Base-by-base conservation (phyloP, 352 stramenopile species). In the Pythium aquatile region DNA sequence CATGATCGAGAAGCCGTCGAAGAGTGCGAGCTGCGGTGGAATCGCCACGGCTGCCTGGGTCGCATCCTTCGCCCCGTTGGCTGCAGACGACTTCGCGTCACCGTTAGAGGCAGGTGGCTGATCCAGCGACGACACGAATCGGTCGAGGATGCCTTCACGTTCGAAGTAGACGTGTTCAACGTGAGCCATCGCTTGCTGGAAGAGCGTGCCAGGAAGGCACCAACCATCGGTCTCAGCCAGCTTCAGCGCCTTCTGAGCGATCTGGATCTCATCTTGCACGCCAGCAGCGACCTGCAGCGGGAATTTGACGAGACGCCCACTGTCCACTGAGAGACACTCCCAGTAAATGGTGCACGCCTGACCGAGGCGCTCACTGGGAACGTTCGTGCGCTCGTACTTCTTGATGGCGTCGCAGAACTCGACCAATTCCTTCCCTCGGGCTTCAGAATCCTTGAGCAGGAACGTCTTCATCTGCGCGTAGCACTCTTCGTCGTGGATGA, bases 401-500 rank as follows among this genome's bases (percentile, higher is more conserved):
- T 93, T 93, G 9, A 96, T 78, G 9, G 78, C 82, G 52, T 96
- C 87, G 51, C 83, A 92, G 60, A 94, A 94, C 8, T 94, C 85
- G 47, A 93, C 65, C 32, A 91, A 52, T 26, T 90, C 83, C 55
- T 90, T 93, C 9, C 79, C 80, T 30, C 78, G 65, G 1, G 61
- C 30, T 20, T 26, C 69, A 7, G 77, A 74, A 9, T 93, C 78
- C 54, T 93, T 94, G 2, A 69, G 57, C 24, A 96, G 37, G 46
- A 94, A 93, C 5, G 63, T 67, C 53, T 93, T 94, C 9, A 94
- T 72, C 60, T 93, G 84, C 17, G 82, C 76, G 42, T 94, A 96
- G 63, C 87, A 96, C 53, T 96, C 87, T 78, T 96, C 87, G 51
- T 96, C 87, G 56, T 96, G 87, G 56, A 96, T 88, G 1, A 96